Evolutionary conservation across 345 rosid genomes (phyloP), one percentile per base, ranked within the genome.

Genomic region (Linum usitatissimum): DNA sequence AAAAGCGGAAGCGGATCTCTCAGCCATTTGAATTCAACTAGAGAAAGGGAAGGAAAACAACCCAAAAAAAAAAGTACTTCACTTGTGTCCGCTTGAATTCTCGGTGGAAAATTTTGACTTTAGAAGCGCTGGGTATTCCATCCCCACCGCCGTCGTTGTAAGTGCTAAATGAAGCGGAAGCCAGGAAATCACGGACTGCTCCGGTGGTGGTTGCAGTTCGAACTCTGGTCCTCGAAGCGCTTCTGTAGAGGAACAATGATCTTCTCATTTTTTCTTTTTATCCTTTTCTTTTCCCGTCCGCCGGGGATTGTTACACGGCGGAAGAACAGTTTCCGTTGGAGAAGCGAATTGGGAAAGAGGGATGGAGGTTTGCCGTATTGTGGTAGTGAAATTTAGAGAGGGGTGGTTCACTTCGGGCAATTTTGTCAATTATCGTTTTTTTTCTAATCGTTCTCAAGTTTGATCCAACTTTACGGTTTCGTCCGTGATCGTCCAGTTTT

Each of bases 71-170:
- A 39, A 8, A 45, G 30, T 15, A 10, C 10, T 57, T 70, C 57
- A 93, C 99, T 58, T 90, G 99, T 75, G 71, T 76, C 69, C 94
- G 84, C 71, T 93, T 93, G 77, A 93, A 85, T 39, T 86, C 76
- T 62, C 99, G 97, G 63, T 89, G 90, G 70, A 93, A 93, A 74
- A 90, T 77, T 72, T 77, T 83, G 73, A 80, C 81, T 64, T 73
- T 83, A 7, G 95, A 74, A 71, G 51, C 51, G 51, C 64, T 68
- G 9, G 66, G 70, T 45, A 59, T n/a, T 36, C 71, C 79, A 42
- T 79, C 79, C 19, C 6, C 40, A 17, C 0, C 34, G 58, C 15
- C 55, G 65, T 53, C 75, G 56, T 68, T 69, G 63, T 72, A 75
- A 2, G 85, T 78, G 42, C 71, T 82, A 64, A 75, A 82, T 21